phyloP scores from a whole-genome alignment of 192 early-diverging fungal species.

The Paraglomus occultum region DNA sequence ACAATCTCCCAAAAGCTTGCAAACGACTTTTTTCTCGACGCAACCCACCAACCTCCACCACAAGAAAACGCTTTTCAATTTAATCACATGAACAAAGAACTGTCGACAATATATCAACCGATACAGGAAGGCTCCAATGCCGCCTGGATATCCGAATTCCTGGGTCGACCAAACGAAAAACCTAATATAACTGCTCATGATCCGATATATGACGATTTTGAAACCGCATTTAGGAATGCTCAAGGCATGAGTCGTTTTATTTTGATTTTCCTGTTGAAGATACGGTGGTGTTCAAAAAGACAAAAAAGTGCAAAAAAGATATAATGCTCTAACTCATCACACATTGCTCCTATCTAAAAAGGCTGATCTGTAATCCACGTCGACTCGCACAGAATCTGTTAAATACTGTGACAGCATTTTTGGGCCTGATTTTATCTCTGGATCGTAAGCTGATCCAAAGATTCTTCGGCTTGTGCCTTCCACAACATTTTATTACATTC shows the following conservation, averaged over 20 bases:
- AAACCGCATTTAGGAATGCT: conserved; percentile 37
- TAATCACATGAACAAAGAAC: conserved; percentile 65
- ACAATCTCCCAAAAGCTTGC: conserved; percentile 43
- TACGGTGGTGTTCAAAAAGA: conserved; percentile 24
- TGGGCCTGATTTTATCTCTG: too few relatives aligned
- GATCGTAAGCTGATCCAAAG: too few relatives aligned
- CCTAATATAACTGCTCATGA: conserved; percentile 38
- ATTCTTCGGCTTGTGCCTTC: neutral
- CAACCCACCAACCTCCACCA: conserved; percentile 7
- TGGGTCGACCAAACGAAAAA: conserved; percentile 34
- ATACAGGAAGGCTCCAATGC: conserved; percentile 8
- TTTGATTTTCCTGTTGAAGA: conserved; percentile 44
- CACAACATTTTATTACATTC: too few relatives aligned
- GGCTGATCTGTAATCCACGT: neutral
- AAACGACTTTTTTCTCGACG: conserved; percentile 54
- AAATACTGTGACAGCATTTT: too few relatives aligned
- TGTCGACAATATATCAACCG: conserved; percentile 52
- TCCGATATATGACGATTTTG: conserved; percentile 47
- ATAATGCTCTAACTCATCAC: neutral
- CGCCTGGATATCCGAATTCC: conserved; percentile 75
- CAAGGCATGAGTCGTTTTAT: conserved; percentile 35
- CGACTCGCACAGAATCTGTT: too few relatives aligned
- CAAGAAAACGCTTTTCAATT: conserved; percentile 61
- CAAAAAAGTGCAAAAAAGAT: neutral
- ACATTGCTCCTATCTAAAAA: neutral